Conservation (phyloP, 495 filamentous ascomycete species). For the Penicillium longicatenatum region DNA sequence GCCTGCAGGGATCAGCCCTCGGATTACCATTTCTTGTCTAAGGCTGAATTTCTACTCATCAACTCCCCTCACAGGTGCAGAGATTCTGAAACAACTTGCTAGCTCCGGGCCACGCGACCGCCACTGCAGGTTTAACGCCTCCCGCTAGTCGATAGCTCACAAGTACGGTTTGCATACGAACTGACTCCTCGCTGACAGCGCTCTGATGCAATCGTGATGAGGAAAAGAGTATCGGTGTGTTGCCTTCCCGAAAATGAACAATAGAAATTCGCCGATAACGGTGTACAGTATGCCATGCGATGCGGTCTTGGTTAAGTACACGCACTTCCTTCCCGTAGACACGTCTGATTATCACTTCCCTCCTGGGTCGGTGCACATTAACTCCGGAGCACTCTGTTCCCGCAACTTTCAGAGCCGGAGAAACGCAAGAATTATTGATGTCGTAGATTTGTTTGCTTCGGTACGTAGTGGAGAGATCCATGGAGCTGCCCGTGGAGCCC, state of each 20-base stretch:
- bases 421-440: background rate
- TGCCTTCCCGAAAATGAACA: background rate
- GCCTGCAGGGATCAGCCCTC: conserved; percentile 3
- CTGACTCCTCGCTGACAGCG: background rate
- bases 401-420: background rate
- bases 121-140: conserved; percentile 21
- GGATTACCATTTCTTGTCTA: conserved; percentile 5
- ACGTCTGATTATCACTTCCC: conserved; percentile 10
- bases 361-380: background rate
- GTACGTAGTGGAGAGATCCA: background rate
- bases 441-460: conserved; percentile 2
- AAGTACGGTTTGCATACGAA: conserved; percentile 7
- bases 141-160: conserved; percentile 26
- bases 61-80: background rate
- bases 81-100: conserved; percentile 26
- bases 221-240: conserved; percentile 5
- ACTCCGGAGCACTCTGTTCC: conserved; percentile 7
- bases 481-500: conserved; percentile 1
- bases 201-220: background rate
- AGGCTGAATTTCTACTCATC: conserved; percentile 3
- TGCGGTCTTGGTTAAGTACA: background rate
- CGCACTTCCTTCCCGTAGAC: background rate
- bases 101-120: conserved; percentile 30
- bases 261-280: background rate
- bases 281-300: background rate